A percentile compares a stretch with the other conserved stretches of the same genome.
These are phyloP conservation scores for Daedaleopsis sinensis DNA, from an alignment of 768 basidiomycete genomes.

Conservation along the genomic window DNA sequence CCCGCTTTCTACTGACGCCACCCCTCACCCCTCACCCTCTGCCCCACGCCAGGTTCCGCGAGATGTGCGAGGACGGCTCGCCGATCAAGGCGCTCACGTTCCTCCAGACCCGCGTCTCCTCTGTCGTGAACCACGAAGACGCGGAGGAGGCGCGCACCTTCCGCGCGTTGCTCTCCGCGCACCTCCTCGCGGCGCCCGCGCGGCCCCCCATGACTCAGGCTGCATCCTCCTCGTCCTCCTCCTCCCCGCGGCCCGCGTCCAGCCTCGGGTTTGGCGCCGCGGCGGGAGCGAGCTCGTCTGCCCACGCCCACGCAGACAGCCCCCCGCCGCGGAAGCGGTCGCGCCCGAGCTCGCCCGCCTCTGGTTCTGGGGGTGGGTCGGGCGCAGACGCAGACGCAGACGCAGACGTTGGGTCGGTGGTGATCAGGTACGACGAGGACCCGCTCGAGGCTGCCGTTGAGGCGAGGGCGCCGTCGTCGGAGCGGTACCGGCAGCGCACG, in stretches of 20 bases:
- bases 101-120: slow-evolving; percentile 68
- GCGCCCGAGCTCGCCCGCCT: slow-evolving; percentile 29
- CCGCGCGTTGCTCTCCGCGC: slow-evolving; percentile 59
- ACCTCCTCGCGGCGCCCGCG: slow-evolving; percentile 49
- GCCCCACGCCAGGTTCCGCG: slow-evolving; percentile 62
- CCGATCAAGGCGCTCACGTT: slow-evolving; percentile 70
- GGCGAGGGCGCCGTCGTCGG: slow-evolving; percentile 40
- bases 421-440: slow-evolving; percentile 31
- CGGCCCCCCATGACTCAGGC: background rate
- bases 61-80: slow-evolving; percentile 69
- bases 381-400: background rate
- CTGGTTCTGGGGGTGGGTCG: background rate
- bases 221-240: background rate
- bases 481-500: slow-evolving; percentile 63
- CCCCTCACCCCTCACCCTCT: background rate
- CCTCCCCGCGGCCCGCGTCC: background rate
- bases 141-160: slow-evolving; percentile 63
- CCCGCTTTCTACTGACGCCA: background rate
- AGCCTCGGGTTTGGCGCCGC: background rate
- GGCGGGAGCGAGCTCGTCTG: slow-evolving; percentile 22
- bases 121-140: slow-evolving; percentile 71
- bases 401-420: background rate
- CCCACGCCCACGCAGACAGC: slow-evolving; percentile 5
- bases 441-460: slow-evolving; percentile 18
- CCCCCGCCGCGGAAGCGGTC: slow-evolving; percentile 41